Evolutionary conservation across 768 basidiomycete species (phyloP).

Genomic region (Candolleomyces eurysporus): DNA sequence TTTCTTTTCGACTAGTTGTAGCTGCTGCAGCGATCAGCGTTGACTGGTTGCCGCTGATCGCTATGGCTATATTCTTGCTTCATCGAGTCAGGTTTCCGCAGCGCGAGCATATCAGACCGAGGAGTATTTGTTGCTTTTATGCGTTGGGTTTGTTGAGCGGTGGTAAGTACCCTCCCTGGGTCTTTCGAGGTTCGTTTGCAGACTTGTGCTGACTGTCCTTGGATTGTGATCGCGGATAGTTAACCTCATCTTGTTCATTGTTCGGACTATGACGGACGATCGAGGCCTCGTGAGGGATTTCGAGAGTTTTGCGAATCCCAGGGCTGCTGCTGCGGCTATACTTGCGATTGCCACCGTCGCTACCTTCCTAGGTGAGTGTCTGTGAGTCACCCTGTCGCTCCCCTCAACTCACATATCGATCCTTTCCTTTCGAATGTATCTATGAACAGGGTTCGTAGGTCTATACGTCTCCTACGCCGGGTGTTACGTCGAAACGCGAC

Average conservation of each 20-base stretch:
- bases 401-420: neutral
- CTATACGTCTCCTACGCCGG: conserved; percentile 5
- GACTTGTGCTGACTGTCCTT: neutral
- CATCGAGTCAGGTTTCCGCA: conserved; percentile 14
- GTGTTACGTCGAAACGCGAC: conserved; percentile 2
- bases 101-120: conserved; percentile 7
- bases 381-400: neutral
- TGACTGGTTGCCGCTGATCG: conserved; percentile 15
- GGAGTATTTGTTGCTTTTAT: conserved; percentile 2
- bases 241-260: neutral
- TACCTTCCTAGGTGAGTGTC: conserved; percentile 4
- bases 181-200: conserved; percentile 9
- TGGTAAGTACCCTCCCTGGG: neutral
- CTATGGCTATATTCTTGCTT: conserved; percentile 12
- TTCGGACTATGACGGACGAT: neutral
- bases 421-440: neutral
- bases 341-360: conserved; percentile 7
- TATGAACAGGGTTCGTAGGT: conserved; percentile 3
- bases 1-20: conserved; percentile 6
- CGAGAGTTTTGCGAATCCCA: conserved; percentile 1
- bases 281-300: conserved; percentile 9
- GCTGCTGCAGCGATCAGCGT: conserved; percentile 15
- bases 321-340: neutral
- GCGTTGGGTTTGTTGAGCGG: neutral
- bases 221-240: neutral